A percentile compares a stretch with the other conserved stretches of the same genome.
These are phyloP conservation scores for Aspergillus sp. DNA, from an alignment of 2,329 filamentous ascomycete genomes.

Conservation along the genomic window DNA sequence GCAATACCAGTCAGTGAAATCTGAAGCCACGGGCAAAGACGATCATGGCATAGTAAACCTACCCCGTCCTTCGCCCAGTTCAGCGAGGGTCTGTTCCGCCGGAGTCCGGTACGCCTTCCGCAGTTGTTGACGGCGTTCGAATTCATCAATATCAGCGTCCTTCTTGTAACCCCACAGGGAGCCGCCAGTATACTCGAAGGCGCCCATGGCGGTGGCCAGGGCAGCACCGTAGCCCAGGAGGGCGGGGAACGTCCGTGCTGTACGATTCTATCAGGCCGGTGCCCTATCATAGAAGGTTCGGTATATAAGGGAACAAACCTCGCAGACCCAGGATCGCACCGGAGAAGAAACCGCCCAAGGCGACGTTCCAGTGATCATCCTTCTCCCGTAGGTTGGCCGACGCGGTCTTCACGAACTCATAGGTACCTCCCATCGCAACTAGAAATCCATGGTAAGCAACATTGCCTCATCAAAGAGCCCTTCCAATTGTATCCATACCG, in stretches of 20 bases:
- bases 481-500: conserved; percentile 47
- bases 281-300: not conserved
- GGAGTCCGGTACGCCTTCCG: conserved; percentile 72
- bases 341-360: conserved; percentile 71
- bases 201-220: conserved; percentile 57
- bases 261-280: conserved; percentile 13
- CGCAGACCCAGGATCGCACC: conserved; percentile 70
- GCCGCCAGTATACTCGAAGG: conserved; percentile 67
- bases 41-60: conserved; percentile 30
- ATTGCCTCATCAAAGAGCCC: not conserved
- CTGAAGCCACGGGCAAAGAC: conserved; percentile 11
- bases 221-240: conserved; percentile 66
- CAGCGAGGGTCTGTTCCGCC: conserved; percentile 72
- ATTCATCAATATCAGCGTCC: conserved; percentile 65
- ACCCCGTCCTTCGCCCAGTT: conserved; percentile 87
- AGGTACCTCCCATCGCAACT: conserved; percentile 73
- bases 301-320: conserved; percentile 52
- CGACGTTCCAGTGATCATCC: conserved; percentile 73
- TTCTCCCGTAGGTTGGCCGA: conserved; percentile 82
- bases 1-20: not conserved
- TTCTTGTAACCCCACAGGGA: conserved; percentile 54
- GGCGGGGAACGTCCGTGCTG: conserved; percentile 65
- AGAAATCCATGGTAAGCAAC: conserved; percentile 15
- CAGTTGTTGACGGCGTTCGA: conserved; percentile 70
- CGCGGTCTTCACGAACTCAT: conserved; percentile 72